These are phyloP conservation scores for Apiospora malaysiana DNA, from an alignment of 2,329 filamentous ascomycete species.

Conservation along the genomic window DNA sequence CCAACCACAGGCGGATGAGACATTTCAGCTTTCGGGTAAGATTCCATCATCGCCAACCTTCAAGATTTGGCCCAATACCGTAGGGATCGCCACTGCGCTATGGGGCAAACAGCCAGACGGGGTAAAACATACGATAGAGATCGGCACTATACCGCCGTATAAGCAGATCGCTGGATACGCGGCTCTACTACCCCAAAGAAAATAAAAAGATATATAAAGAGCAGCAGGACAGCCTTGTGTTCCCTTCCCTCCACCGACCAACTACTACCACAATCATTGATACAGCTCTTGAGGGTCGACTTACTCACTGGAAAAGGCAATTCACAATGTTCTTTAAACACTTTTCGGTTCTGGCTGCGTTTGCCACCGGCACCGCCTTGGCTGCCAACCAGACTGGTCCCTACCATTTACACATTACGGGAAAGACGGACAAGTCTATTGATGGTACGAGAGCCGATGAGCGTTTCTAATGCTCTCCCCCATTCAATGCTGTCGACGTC, in stretches of 20 bases:
- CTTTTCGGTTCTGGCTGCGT: constrained; percentile 26
- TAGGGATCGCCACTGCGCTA: constrained; percentile 6
- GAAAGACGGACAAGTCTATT: constrained; percentile 31
- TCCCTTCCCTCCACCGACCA: neutral
- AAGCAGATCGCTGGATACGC: neutral
- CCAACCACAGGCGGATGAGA: neutral
- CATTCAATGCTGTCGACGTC: neutral
- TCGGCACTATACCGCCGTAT: neutral
- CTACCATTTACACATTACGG: constrained; percentile 31
- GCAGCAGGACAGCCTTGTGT: neutral
- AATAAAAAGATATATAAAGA: neutral
- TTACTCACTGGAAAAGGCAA: neutral
- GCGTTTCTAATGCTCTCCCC: neutral
- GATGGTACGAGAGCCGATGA: constrained; percentile 29
- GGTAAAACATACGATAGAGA: neutral
- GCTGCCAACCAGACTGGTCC: constrained; percentile 33
- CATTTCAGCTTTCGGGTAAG: constrained; percentile 9
- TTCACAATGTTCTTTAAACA: neutral
- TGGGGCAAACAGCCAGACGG: neutral
- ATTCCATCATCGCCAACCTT: constrained; percentile 4
- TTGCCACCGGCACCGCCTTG: constrained; percentile 27
- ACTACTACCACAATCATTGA: no score
- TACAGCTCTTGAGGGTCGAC: neutral
- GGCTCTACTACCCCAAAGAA: neutral
- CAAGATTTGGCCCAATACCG: neutral